A percentile compares a stretch with the other conserved stretches of the same genome.
phyloP scores from a whole-genome alignment of 805 yeast genomes.

The Saccharomycodes ludwigii region DNA sequence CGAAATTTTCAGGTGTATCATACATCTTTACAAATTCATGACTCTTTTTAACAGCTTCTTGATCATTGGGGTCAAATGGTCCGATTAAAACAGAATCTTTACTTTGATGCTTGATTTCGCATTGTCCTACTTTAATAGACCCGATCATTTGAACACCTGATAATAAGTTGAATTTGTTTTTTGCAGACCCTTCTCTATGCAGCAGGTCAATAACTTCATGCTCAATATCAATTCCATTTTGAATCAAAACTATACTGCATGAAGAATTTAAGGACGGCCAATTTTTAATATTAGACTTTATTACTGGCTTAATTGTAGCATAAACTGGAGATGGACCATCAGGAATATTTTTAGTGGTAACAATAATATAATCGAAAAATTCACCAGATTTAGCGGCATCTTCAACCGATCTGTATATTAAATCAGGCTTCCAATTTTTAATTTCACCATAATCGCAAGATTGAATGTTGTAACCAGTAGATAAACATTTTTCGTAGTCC shows the following conservation, averaged over 20 bases:
- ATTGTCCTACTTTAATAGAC: constrained; percentile 12
- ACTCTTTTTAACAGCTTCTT: constrained; percentile 5
- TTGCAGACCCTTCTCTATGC: constrained; percentile 24
- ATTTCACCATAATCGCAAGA: constrained; percentile 48
- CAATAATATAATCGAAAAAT: constrained; percentile 43
- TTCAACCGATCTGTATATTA: constrained; percentile 27
- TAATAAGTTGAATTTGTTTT: constrained; percentile 7
- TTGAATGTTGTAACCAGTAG: constrained; percentile 40
- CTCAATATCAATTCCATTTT: constrained; percentile 54
- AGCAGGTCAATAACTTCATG: constrained; percentile 38
- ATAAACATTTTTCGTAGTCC: constrained; percentile 38
- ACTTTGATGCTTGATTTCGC: constrained; percentile 7
- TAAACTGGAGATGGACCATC: constrained; percentile 33
- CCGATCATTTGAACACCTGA: constrained; percentile 11
- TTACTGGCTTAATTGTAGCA: constrained; percentile 38
- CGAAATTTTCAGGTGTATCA: constrained; percentile 10
- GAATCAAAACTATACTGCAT: constrained; percentile 47
- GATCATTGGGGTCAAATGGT: constrained; percentile 9
- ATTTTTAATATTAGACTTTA: constrained; percentile 13
- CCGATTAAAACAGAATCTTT: constrained; percentile 9
- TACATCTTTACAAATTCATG: constrained; percentile 6
- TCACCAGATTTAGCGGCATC: constrained; percentile 26
- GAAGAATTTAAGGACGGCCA: constrained; percentile 19
- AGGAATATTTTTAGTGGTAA: constrained; percentile 55
- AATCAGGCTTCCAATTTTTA: constrained; percentile 36